Evolutionary conservation across 1,139 yeast species (phyloP).

Genomic region (Debaryomyces subglobosus): DNA sequence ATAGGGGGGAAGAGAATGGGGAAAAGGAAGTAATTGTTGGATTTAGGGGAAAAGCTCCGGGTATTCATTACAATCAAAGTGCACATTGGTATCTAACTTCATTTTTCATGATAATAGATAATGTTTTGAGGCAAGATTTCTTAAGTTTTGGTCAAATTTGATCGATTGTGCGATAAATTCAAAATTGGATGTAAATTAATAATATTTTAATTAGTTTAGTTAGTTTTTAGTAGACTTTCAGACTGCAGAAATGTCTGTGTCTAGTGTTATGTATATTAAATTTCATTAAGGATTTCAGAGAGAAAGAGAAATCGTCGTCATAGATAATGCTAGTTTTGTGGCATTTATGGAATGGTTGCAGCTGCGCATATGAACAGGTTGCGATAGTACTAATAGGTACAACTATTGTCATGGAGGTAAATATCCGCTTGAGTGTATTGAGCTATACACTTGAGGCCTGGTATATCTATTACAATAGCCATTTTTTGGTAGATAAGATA

Average conservation of each 20-base stretch:
- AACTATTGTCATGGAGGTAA: neutral
- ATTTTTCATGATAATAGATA: too few relatives aligned
- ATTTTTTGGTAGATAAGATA: neutral
- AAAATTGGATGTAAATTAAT: neutral
- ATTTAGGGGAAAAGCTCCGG: neutral
- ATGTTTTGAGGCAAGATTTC: neutral
- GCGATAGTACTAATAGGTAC: neutral
- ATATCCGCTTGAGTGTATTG: neutral
- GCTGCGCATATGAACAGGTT: neutral
- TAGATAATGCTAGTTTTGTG: neutral
- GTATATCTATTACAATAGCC: neutral
- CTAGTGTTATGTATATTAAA: neutral
- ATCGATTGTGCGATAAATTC: neutral
- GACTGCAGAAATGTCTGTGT: neutral
- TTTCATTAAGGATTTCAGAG: too few relatives aligned
- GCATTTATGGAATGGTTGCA: neutral
- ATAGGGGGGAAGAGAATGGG: neutral
- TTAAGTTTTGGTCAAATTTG: neutral
- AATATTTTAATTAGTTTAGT: neutral
- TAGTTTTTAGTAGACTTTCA: neutral
- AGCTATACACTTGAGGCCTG: neutral
- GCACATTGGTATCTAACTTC: too few relatives aligned
- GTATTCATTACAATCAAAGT: too few relatives aligned
- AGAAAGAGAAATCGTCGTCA: too few relatives aligned
- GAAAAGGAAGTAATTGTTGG: neutral